Conservation (phyloP, 1,139 yeast genomes). For the Scheffersomyces segobiensis region DNA sequence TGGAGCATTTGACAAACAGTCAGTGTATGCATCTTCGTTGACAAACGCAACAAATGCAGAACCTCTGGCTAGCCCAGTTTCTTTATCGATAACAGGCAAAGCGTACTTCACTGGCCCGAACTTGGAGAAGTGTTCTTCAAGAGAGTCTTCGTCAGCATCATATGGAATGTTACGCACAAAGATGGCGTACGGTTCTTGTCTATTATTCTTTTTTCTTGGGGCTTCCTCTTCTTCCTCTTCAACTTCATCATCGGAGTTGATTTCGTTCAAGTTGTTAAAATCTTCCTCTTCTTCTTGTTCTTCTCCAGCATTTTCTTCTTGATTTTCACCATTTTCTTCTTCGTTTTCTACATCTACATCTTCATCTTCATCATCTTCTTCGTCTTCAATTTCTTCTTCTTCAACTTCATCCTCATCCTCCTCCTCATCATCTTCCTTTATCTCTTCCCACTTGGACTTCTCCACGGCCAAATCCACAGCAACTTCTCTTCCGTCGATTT, state of each 20-base stretch:
- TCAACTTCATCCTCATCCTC: constrained; percentile 35
- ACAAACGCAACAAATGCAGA: constrained; percentile 92
- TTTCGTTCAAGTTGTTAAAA: constrained; percentile 21
- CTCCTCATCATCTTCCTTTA: constrained; percentile 40
- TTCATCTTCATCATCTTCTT: constrained; percentile 24
- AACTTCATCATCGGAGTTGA: constrained; percentile 27
- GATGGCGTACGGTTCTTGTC: constrained; percentile 67
- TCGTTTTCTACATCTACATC: constrained; percentile 33
- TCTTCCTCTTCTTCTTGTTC: constrained; percentile 20
- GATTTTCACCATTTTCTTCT: constrained; percentile 35
- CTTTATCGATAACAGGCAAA: constrained; percentile 85
- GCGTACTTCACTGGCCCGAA: constrained; percentile 94
- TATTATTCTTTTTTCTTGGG: constrained; percentile 48
- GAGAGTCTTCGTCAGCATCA: constrained; percentile 81
- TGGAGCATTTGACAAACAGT: constrained; percentile 80
- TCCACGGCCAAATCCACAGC: constrained; percentile 94
- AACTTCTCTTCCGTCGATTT: constrained; percentile 87
- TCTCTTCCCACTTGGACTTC: constrained; percentile 73
- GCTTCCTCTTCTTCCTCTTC: constrained; percentile 28
- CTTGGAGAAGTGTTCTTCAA: constrained; percentile 72
- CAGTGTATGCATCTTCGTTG: constrained; percentile 58
- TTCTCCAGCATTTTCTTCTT: constrained; percentile 26
- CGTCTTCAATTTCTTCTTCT: constrained; percentile 24
- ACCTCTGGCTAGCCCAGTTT: constrained; percentile 86
- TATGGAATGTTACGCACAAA: constrained; percentile 94